Evolutionary conservation across 208 protist genomes (phyloP).

Genomic region (Leishmania guyanensis): DNA sequence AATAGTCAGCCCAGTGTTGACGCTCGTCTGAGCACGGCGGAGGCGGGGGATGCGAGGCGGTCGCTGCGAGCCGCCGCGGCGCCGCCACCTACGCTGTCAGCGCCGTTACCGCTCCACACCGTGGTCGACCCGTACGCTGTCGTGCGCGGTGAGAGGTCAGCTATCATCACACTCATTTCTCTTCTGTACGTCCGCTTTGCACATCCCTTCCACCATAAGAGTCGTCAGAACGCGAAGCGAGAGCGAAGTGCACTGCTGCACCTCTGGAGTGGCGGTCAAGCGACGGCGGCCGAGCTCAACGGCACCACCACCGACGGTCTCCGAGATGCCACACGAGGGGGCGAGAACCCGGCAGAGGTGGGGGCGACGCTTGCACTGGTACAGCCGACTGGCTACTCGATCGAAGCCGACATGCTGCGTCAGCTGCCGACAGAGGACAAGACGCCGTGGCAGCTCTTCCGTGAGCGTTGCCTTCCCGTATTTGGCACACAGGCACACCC

Average conservation of each 20-base stretch:
- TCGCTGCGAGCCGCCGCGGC: neutral
- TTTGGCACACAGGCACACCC: constrained; percentile 77
- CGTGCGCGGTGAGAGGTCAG: constrained; percentile 58
- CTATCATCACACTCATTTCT: constrained; percentile 73
- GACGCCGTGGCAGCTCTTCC: constrained; percentile 89
- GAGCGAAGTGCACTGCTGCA: constrained; percentile 71
- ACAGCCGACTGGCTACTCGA: constrained; percentile 17
- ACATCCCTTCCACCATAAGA: constrained; percentile 91
- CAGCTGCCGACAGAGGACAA: constrained; percentile 83
- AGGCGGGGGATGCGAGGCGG: constrained; percentile 1
- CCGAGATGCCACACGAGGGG: neutral
- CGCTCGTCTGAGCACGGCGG: neutral
- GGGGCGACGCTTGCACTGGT: neutral
- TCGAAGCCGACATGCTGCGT: constrained; percentile 53
- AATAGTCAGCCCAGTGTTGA: neutral
- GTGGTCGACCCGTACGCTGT: constrained; percentile 80
- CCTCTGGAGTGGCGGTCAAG: constrained; percentile 64
- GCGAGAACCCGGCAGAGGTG: neutral
- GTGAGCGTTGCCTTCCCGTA: constrained; percentile 78
- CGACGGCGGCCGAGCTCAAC: constrained; percentile 18
- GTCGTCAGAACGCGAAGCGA: constrained; percentile 54
- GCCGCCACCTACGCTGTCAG: constrained; percentile 27
- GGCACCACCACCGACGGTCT: neutral
- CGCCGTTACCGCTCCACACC: constrained; percentile 67
- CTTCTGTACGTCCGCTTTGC: constrained; percentile 89